Evolutionary conservation across 2,329 filamentous ascomycete genomes (phyloP), one percentile per base, ranked within the genome.

Genomic region (Botrytis pseudocinerea): DNA sequence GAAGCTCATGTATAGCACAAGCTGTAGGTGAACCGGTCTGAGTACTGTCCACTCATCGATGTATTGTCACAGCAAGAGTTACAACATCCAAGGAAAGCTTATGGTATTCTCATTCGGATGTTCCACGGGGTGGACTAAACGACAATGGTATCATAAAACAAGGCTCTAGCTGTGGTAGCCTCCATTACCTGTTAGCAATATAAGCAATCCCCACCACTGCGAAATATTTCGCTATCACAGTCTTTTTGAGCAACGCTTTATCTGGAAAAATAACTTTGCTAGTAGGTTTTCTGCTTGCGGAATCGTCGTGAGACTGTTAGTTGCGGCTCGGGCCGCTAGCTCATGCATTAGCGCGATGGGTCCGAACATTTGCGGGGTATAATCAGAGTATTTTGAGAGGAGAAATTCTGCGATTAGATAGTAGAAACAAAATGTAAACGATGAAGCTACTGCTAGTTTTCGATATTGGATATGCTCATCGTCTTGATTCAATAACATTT

Each of bases 371-470:
- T 66, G 32, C 4, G 46, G 46, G 32, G 44, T n/a, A 40, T 20
- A 28, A 9, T n/a, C 10, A 40, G 32, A 10, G 6, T 5, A 6
- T 28, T 6, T 20, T 42, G n/a, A 32, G 12, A 6, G 25, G 1
- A 42, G 25, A 8, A 28, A 28, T 57, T 57, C 6, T 18, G n/a
- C 28, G 2, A 57, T 57, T 57, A 57, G n/a, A 57, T 6, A 4
- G 18, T 18, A 14, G 4, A 18, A 32, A 18, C n/a, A 4, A 18
- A 18, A 9, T 32, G 1, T 6, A 1, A 28, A 28, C 0, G 5
- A n/a, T 18, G 8, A 18, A 57, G 16, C n/a, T 18, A 5, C 1
- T 57, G 12, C 3, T 8, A 7, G 28, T 1, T 18, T 32, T 57
- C 1, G 16, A 57, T 32, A 6, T 57, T 3, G 12, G 12, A n/a